Percentiles rank a stretch among this genome's conserved stretches.
Evolutionary conservation across 371 early-diverging fungal genomes (phyloP).

Genomic region (Syncephalastrum sp.): DNA sequence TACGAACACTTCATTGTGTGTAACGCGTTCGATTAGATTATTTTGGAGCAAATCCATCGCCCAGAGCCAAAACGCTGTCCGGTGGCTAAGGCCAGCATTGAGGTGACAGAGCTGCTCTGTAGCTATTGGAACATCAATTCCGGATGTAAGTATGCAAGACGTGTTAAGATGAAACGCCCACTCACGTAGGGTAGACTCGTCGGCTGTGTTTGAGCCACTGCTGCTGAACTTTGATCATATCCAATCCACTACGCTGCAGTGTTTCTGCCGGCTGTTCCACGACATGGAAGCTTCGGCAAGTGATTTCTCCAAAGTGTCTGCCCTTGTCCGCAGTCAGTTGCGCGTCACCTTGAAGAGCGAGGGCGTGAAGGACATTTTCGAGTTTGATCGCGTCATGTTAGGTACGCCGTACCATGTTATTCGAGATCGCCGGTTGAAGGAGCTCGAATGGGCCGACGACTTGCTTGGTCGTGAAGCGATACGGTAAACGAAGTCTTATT

Average conservation of each 20-base stretch:
- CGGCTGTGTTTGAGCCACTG: constrained; percentile 65
- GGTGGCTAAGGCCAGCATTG: constrained; percentile 64
- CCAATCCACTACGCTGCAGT: constrained; percentile 55
- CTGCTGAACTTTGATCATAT: constrained; percentile 62
- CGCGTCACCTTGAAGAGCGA: constrained; percentile 43
- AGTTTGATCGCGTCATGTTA: constrained; percentile 65
- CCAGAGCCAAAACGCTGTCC: constrained; percentile 63
- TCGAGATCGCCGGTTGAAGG: constrained; percentile 66
- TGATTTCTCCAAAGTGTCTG: constrained; percentile 63
- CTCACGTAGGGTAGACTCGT: constrained; percentile 25
- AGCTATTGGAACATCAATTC: constrained; percentile 73
- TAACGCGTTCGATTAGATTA: constrained; percentile 29
- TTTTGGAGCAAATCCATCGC: constrained; percentile 60
- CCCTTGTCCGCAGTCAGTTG: constrained; percentile 55
- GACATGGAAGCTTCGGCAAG: constrained; percentile 67
- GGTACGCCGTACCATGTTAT: constrained; percentile 64
- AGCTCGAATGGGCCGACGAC: constrained; percentile 71
- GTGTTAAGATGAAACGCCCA: neutral
- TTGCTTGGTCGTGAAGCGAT: constrained; percentile 63
- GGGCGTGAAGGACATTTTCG: constrained; percentile 36
- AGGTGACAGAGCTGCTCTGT: constrained; percentile 67
- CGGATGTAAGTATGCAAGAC: constrained; percentile 48
- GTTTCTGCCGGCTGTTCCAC: constrained; percentile 62
- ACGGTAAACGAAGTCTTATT: constrained; percentile 35
- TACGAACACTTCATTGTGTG: neutral